Percentiles rank a stretch among this genome's conserved stretches.
phyloP scores from a whole-genome alignment of 352 stramenopile genomes.

The Pythium phragmiticola region DNA sequence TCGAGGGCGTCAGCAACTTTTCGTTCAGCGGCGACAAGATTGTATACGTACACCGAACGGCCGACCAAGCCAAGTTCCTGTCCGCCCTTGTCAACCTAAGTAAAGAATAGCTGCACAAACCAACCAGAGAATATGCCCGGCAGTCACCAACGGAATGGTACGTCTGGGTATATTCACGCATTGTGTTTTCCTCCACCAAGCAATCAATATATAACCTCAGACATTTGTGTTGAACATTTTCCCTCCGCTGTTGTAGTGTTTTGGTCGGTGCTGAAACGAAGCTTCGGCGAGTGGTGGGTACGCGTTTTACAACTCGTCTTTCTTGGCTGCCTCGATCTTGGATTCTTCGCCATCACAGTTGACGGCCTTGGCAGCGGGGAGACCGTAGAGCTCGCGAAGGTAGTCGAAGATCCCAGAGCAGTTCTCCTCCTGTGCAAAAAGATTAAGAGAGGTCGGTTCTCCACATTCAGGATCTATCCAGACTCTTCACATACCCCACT shows the following conservation, averaged over 20 bases:
- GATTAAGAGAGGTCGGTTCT: not conserved
- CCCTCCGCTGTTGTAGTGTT: not conserved
- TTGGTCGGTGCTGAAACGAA: not conserved
- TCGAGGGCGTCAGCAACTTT: slow-evolving; percentile 87
- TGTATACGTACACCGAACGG: slow-evolving; percentile 85
- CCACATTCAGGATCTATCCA: not conserved
- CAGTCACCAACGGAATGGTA: slow-evolving; percentile 2
- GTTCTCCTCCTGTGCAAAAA: slow-evolving; percentile 42
- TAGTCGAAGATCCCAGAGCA: slow-evolving; percentile 67
- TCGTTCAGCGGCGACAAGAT: slow-evolving; percentile 88
- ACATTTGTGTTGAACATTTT: slow-evolving; percentile 10
- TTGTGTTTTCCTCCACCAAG: slow-evolving; percentile 7
- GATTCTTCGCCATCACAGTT: slow-evolving; percentile 30
- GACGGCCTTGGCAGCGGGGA: slow-evolving; percentile 35
- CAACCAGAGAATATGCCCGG: too few species aligned
- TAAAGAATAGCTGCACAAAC: slow-evolving; percentile 48
- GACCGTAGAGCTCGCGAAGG: slow-evolving; percentile 49
- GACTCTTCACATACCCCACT: slow-evolving; percentile 37
- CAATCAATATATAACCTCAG: slow-evolving; percentile 20
- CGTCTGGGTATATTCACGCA: slow-evolving; percentile 10
- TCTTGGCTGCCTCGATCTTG: slow-evolving; percentile 22
- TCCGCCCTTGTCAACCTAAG: slow-evolving; percentile 76
- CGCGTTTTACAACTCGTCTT: slow-evolving; percentile 42
- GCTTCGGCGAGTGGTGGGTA: too few species aligned
- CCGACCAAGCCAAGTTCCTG: slow-evolving; percentile 88